Base-by-base conservation (phyloP, 2,329 filamentous ascomycete species). In the Corinectria fuckeliana region DNA sequence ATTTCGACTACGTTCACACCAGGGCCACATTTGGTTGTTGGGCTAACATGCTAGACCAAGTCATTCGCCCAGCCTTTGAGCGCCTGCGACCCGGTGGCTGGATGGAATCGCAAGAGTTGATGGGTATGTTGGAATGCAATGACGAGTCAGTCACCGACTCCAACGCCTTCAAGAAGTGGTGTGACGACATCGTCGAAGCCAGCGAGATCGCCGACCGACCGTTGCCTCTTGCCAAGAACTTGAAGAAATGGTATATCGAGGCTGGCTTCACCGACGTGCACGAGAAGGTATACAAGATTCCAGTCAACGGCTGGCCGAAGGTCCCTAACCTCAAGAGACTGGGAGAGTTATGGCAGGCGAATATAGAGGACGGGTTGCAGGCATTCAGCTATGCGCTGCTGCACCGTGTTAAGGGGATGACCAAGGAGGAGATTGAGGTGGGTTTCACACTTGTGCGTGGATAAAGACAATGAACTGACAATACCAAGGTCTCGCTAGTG, bases 251-350 rank as follows among this genome's bases (percentile, higher is more conserved):
- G 41, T 78, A 77, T 59, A 68, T 77, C 50, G 76, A 80, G 21
- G 81, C 78, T 1, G 84, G 84, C 2, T 87, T 87, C 61, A 78
- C 81, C 3, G 81, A 86, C 56, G 77, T 86, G 13, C 76, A 79
- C 9, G 76, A 86, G 68, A 73, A 72, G 20, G 65, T 81, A 0
- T 82, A 81, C 69, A 85, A 82, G 68, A 72, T 85, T 18, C 84
- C 84, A 0, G 75, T 81, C 28, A 83, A 81, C 28, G 74, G 75
- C 3, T 87, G 84, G 85, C 74, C 84, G 0, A 79, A 77, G 63
- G 75, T 81, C 48, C 67, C 69, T 5, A 62, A 66, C 10, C 73
- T 78, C 42, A 80, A 77, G 66, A 71, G 76, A 13, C 58, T 81
- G 1, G 80, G 80, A 0, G 72, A 66, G 42, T 71, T 79, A 62